A percentile compares a stretch with the other conserved stretches of the same genome.
Conservation (phyloP, 1,284 basidiomycete species). For the Ganoderma lingzhi region DNA sequence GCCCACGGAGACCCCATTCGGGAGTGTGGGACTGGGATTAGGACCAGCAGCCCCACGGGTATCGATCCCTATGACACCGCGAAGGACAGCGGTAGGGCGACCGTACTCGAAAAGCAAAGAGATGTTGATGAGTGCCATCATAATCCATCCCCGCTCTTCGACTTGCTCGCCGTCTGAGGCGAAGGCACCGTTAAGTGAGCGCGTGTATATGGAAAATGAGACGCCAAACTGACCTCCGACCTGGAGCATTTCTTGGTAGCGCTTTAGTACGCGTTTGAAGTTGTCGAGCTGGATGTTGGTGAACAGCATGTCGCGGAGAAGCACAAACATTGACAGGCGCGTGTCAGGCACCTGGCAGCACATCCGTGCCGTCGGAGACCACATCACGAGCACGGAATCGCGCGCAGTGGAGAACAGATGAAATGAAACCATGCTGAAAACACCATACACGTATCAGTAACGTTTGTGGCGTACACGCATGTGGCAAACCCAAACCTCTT, state of each 20-base stretch:
- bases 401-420: slow-evolving; percentile 89
- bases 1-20: slow-evolving; percentile 32
- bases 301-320: slow-evolving; percentile 95
- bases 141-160: slow-evolving; percentile 92
- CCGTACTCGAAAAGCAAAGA: slow-evolving; percentile 90
- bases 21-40: slow-evolving; percentile 31
- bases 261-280: slow-evolving; percentile 81
- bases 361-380: slow-evolving; percentile 77
- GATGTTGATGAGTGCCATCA: slow-evolving; percentile 92
- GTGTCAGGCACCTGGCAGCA: slow-evolving; percentile 82
- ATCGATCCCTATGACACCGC: slow-evolving; percentile 57
- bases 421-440: slow-evolving; percentile 82
- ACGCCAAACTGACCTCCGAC: slow-evolving; percentile 61
- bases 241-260: slow-evolving; percentile 86
- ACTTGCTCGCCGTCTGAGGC: slow-evolving; percentile 44
- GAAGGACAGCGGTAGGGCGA: slow-evolving; percentile 74
- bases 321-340: slow-evolving; percentile 83
- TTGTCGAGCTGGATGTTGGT: slow-evolving; percentile 94
- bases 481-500: slow-evolving; percentile 73
- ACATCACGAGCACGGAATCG: slow-evolving; percentile 87
- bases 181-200: slow-evolving; percentile 7
- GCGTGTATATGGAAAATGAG: slow-evolving; percentile 9
- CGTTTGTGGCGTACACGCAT: too few relatives aligned
- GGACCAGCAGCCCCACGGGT: slow-evolving; percentile 37
- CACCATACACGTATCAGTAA: neutral